Percentiles rank a stretch among this genome's conserved stretches.
These are phyloP conservation scores for Citrus inodora DNA, from an alignment of 345 rosid species.

Conservation along the genomic window DNA sequence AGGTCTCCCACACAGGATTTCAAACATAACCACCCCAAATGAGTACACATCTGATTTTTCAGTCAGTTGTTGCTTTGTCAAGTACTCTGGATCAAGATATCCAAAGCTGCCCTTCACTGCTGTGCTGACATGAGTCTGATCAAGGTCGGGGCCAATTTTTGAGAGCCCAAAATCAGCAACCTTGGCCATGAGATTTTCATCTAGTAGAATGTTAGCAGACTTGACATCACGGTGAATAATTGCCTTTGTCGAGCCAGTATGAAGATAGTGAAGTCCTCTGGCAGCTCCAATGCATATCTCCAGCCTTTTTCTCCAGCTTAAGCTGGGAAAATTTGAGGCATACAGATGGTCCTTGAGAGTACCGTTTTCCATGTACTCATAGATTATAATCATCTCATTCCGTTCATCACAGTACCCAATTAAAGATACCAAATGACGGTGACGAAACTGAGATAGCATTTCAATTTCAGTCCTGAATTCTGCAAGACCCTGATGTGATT, in stretches of 20 bases:
- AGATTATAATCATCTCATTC: constrained; percentile 65
- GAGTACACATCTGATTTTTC: constrained; percentile 69
- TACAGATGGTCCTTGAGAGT: constrained; percentile 58
- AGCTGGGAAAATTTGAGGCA: constrained; percentile 32
- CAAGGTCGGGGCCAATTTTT: constrained; percentile 61
- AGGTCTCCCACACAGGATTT: constrained; percentile 55
- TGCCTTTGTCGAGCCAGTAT: constrained; percentile 57
- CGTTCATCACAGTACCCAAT: constrained; percentile 63
- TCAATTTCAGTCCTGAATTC: constrained; percentile 67
- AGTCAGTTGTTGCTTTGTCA: constrained; percentile 48
- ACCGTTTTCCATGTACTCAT: constrained; percentile 74
- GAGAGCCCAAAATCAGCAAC: constrained; percentile 78
- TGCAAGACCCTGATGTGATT: constrained; percentile 50
- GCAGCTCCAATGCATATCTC: constrained; percentile 72
- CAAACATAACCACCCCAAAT: constrained; percentile 68
- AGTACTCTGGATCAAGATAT: constrained; percentile 64
- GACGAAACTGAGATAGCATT: constrained; percentile 69
- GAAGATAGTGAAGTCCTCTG: constrained; percentile 73
- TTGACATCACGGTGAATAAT: constrained; percentile 75
- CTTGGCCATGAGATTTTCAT: constrained; percentile 64
- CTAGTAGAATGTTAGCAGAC: constrained; percentile 64
- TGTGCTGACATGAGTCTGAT: constrained; percentile 72
- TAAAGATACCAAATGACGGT: constrained; percentile 67
- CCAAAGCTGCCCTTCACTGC: constrained; percentile 79
- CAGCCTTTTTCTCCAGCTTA: constrained; percentile 60